A percentile compares a stretch with the other conserved stretches of the same genome.
Evolutionary conservation across 768 basidiomycete genomes (phyloP).

Genomic region (Tubosaeta sp.): DNA sequence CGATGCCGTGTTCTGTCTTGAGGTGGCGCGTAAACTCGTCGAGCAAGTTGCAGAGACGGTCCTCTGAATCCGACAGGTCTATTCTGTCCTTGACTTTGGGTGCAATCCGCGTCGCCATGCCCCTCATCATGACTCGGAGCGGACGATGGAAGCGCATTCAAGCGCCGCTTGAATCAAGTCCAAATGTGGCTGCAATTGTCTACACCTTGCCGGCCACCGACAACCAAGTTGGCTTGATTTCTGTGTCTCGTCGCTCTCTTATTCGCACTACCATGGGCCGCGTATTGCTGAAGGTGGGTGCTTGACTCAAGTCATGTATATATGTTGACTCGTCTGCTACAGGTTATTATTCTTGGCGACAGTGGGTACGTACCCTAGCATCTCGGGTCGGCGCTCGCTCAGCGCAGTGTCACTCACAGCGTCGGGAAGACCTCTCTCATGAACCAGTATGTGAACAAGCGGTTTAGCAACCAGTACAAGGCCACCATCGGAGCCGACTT

Average conservation of each 20-base stretch:
- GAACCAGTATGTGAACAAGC: constrained; percentile 99
- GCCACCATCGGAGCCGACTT: constrained; percentile 98
- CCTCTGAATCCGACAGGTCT: constrained; percentile 63
- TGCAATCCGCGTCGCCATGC: constrained; percentile 32
- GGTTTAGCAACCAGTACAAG: constrained; percentile 99
- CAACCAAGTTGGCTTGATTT: neutral
- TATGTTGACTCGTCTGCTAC: constrained; percentile 4
- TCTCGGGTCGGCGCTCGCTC: constrained; percentile 6
- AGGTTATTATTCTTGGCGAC: constrained; percentile 99
- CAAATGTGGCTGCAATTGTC: constrained; percentile 11
- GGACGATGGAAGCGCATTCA: constrained; percentile 3
- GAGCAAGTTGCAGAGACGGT: constrained; percentile 67
- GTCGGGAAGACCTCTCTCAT: constrained; percentile 99
- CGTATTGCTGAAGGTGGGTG: constrained; percentile 73
- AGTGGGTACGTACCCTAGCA: constrained; percentile 61
- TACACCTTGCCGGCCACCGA: constrained; percentile 18
- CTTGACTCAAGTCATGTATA: neutral
- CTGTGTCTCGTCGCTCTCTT: neutral
- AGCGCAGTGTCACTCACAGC: constrained; percentile 36
- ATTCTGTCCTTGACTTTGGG: constrained; percentile 37
- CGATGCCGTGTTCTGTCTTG: constrained; percentile 46
- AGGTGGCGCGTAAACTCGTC: constrained; percentile 68
- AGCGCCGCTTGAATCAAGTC: constrained; percentile 24
- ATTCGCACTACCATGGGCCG: constrained; percentile 60
- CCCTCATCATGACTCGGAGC: constrained; percentile 3